phyloP scores from a whole-genome alignment of 768 basidiomycete species.

The Podaxis sp. region DNA sequence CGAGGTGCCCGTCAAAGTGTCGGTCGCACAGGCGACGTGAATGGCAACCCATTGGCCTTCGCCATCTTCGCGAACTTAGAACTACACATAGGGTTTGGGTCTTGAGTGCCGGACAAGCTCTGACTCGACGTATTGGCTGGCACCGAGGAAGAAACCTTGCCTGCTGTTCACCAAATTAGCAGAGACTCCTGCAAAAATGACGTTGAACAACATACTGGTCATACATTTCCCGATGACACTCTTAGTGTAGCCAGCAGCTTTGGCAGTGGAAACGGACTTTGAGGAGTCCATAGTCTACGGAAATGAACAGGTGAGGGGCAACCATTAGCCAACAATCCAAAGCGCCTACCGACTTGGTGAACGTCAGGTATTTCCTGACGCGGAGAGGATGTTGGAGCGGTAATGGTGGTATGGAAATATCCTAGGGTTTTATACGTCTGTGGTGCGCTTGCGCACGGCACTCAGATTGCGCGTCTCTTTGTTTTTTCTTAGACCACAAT shows the following conservation, averaged over 20 bases:
- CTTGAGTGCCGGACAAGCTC: not conserved
- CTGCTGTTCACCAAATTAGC: not conserved
- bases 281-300: not conserved
- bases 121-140: not conserved
- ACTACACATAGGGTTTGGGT: conserved; percentile 10
- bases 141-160: not conserved
- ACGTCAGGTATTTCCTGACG: not conserved
- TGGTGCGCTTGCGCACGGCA: not conserved
- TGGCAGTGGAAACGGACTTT: conserved; percentile 1
- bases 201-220: not conserved
- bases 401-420: not conserved
- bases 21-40: conserved; percentile 18
- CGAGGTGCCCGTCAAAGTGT: conserved; percentile 13
- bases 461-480: not conserved
- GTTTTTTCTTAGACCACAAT: not conserved
- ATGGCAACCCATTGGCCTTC: conserved; percentile 17
- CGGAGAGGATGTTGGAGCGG: not conserved
- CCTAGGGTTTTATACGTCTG: not conserved
- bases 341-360: not conserved
- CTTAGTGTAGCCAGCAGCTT: conserved; percentile 6
- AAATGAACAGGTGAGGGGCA: not conserved
- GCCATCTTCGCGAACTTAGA: conserved; percentile 17
- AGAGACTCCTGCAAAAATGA: not conserved
- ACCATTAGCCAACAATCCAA: not conserved
- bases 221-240: conserved; percentile 9